Evolutionary conservation across 768 basidiomycete genomes (phyloP).

Genomic region (Pilatotrama ljubarskyi): DNA sequence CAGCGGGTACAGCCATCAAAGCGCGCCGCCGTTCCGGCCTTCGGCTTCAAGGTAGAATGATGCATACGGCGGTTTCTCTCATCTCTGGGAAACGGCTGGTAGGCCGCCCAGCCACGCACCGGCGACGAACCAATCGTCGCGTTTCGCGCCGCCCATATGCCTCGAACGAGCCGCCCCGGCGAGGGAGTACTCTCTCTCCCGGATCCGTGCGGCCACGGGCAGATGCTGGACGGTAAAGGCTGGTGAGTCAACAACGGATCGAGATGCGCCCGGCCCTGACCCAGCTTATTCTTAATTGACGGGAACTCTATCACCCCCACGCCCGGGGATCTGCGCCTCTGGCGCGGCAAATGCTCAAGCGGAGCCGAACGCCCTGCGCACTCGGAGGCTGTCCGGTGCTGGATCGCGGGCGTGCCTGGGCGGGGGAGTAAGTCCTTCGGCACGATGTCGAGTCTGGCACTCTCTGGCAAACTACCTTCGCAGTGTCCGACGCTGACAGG

Average conservation of each 20-base stretch:
- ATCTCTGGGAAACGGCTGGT: slow-evolving; percentile 1
- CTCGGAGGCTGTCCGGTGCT: too few relatives aligned
- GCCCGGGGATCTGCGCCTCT: slow-evolving; percentile 1
- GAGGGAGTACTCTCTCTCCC: background rate
- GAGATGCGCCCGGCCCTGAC: background rate
- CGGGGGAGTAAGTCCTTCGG: too few relatives aligned
- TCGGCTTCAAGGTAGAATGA: slow-evolving; percentile 5
- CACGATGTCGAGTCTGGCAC: too few relatives aligned
- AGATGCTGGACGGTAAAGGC: background rate
- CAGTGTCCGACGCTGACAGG: too few relatives aligned
- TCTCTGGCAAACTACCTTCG: too few relatives aligned
- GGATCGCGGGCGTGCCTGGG: too few relatives aligned
- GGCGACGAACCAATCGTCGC: slow-evolving; percentile 1
- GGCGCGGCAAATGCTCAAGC: background rate
- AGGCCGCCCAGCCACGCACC: background rate
- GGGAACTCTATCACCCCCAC: background rate
- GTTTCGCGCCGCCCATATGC: slow-evolving; percentile 2
- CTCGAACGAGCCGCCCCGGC: background rate
- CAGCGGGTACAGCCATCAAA: background rate
- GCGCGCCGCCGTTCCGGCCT: background rate
- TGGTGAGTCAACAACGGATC: background rate
- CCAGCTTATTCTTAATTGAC: background rate
- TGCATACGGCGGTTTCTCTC: background rate
- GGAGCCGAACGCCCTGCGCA: background rate
- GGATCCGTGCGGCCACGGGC: background rate